A percentile compares a stretch with the other conserved stretches of the same genome.
Evolutionary conservation across 345 rosid species (phyloP).

Genomic region (Hevea brasiliensis): DNA sequence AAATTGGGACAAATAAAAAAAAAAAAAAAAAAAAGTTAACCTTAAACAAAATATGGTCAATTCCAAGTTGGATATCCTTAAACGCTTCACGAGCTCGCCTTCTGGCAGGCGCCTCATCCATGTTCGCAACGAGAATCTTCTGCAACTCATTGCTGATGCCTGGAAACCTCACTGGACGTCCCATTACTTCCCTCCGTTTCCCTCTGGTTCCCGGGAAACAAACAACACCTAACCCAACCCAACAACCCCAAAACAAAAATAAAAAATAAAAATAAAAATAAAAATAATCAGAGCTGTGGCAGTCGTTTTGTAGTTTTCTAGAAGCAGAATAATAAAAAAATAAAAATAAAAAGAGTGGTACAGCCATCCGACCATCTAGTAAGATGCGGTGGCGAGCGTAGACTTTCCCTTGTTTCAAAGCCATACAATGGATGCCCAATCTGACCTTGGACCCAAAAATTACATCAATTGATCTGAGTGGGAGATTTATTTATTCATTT

Average conservation of each 20-base stretch:
- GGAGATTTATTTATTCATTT: no score
- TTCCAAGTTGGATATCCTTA: constrained; percentile 62
- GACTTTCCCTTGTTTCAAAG: background rate
- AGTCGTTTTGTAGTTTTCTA: background rate
- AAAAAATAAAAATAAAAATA: background rate
- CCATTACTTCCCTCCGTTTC: constrained; percentile 5
- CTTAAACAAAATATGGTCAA: constrained; percentile 89
- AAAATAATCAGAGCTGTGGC: no score
- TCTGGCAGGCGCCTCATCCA: constrained; percentile 77
- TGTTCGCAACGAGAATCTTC: constrained; percentile 52
- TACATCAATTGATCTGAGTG: no score
- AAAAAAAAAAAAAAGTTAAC: constrained; percentile 29
- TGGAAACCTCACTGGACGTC: constrained; percentile 33
- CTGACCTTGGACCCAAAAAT: background rate
- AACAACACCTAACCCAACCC: background rate
- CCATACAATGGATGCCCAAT: background rate
- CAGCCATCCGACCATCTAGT: background rate
- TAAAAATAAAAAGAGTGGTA: background rate
- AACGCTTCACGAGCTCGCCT: constrained; percentile 76
- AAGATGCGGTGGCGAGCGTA: background rate
- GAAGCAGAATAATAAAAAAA: background rate
- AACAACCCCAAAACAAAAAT: background rate
- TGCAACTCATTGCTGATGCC: constrained; percentile 56
- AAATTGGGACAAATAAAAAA: background rate
- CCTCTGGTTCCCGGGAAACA: constrained; percentile 10